phyloP scores from a whole-genome alignment of 352 stramenopile species.

The Phytopythium delawarense region DNA sequence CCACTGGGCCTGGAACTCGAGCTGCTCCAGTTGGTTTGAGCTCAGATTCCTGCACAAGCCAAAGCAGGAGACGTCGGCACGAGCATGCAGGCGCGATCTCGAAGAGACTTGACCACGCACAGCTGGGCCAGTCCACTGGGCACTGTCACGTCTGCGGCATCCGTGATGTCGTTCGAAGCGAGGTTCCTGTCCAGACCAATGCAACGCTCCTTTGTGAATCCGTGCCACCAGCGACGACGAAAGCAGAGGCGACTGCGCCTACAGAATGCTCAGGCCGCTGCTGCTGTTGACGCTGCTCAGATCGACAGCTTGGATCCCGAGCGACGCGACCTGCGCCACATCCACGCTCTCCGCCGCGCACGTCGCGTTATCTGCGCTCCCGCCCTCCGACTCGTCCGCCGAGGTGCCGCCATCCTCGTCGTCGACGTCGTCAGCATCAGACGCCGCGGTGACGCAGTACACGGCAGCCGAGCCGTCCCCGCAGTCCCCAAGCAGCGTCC shows the following conservation, averaged over 20 bases:
- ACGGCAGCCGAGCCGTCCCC: background rate
- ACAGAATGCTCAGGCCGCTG: background rate
- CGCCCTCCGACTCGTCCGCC: background rate
- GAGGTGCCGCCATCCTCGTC: background rate
- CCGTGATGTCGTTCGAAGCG: background rate
- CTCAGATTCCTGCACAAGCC: background rate
- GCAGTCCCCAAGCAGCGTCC: slow-evolving; percentile 7
- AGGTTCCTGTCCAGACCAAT: background rate
- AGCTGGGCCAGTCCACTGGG: background rate
- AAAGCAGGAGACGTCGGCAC: background rate
- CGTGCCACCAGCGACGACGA: too few relatives aligned
- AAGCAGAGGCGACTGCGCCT: background rate
- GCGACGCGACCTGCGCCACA: background rate
- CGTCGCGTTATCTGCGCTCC: background rate
- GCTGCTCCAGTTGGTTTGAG: background rate
- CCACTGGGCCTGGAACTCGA: slow-evolving; percentile 6
- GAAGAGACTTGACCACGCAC: background rate
- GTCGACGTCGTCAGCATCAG: background rate
- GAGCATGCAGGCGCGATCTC: too few relatives aligned
- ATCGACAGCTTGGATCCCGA: slow-evolving; percentile 1
- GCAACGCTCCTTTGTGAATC: background rate
- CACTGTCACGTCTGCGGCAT: background rate
- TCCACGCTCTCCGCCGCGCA: background rate
- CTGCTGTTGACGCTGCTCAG: slow-evolving; percentile 1
- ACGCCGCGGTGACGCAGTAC: slow-evolving; percentile 2